Conservation (phyloP, 139 green algal species). For the Edaphochlamys debaryana region DNA sequence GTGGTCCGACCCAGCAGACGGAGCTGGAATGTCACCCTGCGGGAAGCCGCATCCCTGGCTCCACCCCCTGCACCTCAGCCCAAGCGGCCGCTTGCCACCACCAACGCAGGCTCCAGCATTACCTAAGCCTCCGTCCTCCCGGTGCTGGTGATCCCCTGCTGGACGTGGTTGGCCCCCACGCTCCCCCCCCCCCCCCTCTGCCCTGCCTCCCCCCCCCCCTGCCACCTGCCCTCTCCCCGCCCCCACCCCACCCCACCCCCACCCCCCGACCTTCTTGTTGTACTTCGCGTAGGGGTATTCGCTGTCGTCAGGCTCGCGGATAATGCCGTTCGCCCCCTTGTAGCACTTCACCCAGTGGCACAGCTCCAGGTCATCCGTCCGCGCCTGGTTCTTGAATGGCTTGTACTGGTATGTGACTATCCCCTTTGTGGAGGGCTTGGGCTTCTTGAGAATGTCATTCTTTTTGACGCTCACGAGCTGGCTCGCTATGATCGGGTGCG, state of each 20-base stretch:
- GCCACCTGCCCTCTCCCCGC: neutral
- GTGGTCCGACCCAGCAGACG: too few species aligned
- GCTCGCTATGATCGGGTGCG: conserved; percentile 85
- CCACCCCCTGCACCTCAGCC: too few species aligned
- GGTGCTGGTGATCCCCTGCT: too few species aligned
- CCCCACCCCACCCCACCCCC: too few species aligned
- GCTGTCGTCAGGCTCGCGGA: conserved; percentile 70
- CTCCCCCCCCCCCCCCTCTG: neutral
- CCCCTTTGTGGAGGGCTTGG: conserved; percentile 54
- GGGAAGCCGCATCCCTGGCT: too few species aligned
- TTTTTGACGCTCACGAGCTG: conserved; percentile 58
- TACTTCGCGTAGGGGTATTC: conserved; percentile 92
- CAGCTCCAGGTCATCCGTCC: conserved; percentile 80
- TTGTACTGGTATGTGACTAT: conserved; percentile 69
- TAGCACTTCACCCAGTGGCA: conserved; percentile 90
- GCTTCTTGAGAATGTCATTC: conserved; percentile 54
- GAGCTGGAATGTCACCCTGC: too few species aligned
- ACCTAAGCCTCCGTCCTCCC: too few species aligned
- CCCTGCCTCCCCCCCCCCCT: neutral
- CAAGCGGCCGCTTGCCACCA: too few species aligned
- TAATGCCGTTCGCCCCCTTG: conserved; percentile 75
- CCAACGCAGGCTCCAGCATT: too few species aligned
- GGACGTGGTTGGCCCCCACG: too few species aligned
- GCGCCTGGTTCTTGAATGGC: conserved; percentile 81
- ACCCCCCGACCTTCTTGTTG: conserved; percentile 87